Evolutionary conservation across 805 yeast species (phyloP).

Genomic region (Saccharomycopsis fodiens): DNA sequence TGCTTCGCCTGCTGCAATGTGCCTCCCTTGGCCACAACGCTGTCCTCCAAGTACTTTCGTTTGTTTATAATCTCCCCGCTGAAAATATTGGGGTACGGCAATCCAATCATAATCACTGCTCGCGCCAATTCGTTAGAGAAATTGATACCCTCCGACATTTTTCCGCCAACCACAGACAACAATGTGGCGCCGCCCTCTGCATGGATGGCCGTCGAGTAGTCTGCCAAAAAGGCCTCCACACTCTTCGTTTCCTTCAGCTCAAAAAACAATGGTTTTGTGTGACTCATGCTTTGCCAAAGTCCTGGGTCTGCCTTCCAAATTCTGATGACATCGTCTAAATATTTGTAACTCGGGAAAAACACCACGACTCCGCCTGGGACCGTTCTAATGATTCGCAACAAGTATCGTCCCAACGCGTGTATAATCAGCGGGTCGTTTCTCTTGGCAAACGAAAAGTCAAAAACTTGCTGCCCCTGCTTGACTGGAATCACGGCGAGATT

Average conservation of each 20-base stretch:
- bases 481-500: conserved; percentile 60
- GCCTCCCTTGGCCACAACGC: conserved; percentile 41
- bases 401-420: conserved; percentile 39
- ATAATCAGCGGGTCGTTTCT: conserved; percentile 44
- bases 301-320: conserved; percentile 41
- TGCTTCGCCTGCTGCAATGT: conserved; percentile 37
- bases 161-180: conserved; percentile 87
- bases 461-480: conserved; percentile 18
- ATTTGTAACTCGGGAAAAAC: conserved; percentile 81
- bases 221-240: conserved; percentile 39
- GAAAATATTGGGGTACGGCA: conserved; percentile 81
- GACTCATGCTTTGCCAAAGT: conserved; percentile 30
- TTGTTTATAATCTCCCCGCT: conserved; percentile 78
- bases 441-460: conserved; percentile 65
- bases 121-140: conserved; percentile 84
- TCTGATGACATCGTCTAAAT: conserved; percentile 42
- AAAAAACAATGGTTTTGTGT: conserved; percentile 40
- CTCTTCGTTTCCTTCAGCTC: conserved; percentile 43
- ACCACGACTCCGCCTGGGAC: conserved; percentile 74
- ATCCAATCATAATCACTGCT: conserved; percentile 77
- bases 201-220: conserved; percentile 40
- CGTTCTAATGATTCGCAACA: conserved; percentile 34
- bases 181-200: conserved; percentile 50
- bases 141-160: conserved; percentile 88
- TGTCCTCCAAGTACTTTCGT: conserved; percentile 51